Base-by-base conservation (phyloP, 768 basidiomycete genomes). In the Psilocybe cyanescens region DNA sequence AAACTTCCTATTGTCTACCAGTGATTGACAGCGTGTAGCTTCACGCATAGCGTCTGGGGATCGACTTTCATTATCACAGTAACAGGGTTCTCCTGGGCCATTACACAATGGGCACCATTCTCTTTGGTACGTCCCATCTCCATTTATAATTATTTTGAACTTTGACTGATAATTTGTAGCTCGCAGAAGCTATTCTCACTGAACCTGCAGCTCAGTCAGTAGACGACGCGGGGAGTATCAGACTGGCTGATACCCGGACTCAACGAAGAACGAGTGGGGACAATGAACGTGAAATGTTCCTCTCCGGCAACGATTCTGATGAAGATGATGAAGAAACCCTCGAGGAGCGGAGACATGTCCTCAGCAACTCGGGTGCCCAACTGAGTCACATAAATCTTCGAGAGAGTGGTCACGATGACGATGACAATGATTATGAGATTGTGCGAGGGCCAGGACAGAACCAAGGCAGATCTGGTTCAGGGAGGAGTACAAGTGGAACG, bases 41-140 rank as follows among this genome's bases (percentile, higher is more conserved):
- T 95, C 65, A 90, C 87, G 2, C 81, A 84, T 8, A 86, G 81
- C 14, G 90, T 95, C 0, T 70, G 70, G 14, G 87, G 90, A 0
- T 90, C 94, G 16, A 94, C 91, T 0, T 58, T 88, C 11, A 81
- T 98, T 61, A 85, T 97, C 54, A 84, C 89, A 7, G 65, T 91
- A 11, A 89, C 89, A 6, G 97, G 97, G 0, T 90, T 97, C 67
- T 90, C 92, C n/a, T 97, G 92, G 93, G 94, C 95, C 4, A 82
- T 98, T 55, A 85, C 89, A 0, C 90, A 91, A 74, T 98, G 96
- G 97, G 94, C 89, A 3, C 96, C 96, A 2, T 97, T 94, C 75
- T 87, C 94, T 0, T 74, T 99, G 69, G 94, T 96, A 65, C 50
- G 86, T 76, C 16, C 30, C 30, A 44, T 6, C 59, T 11, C 30